phyloP scores from a whole-genome alignment of 1,139 yeast genomes.

The Zygosaccharomyces sapae region DNA sequence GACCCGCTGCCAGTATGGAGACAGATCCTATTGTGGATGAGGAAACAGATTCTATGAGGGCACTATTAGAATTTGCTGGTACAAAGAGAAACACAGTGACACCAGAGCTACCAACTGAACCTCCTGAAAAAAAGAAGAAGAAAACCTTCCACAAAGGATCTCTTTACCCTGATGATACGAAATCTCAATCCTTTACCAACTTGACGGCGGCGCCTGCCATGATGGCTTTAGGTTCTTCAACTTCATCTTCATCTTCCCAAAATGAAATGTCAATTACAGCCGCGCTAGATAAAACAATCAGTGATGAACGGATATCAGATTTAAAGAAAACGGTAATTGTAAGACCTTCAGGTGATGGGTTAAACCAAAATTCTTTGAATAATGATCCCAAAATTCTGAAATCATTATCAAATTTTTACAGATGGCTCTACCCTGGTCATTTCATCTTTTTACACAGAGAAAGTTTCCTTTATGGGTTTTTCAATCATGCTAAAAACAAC shows the following conservation, averaged over 20 bases:
- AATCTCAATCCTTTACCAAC: constrained; percentile 15
- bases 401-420: constrained; percentile 53
- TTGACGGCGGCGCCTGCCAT: constrained; percentile 11
- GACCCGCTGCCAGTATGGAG: neutral
- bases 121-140: constrained; percentile 9
- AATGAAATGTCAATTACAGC: neutral
- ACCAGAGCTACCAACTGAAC: neutral
- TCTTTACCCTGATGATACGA: constrained; percentile 35
- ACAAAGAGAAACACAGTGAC: neutral
- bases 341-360: constrained; percentile 41
- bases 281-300: constrained; percentile 3
- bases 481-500: constrained; percentile 39
- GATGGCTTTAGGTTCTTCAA: constrained; percentile 9
- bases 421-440: constrained; percentile 63
- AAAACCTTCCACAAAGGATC: constrained; percentile 32
- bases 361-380: constrained; percentile 22
- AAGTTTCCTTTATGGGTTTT: constrained; percentile 56
- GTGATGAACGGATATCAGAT: constrained; percentile 30
- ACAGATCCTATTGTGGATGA: neutral
- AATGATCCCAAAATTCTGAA: constrained; percentile 37
- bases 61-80: constrained; percentile 1
- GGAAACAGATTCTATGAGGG: neutral
- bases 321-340: constrained; percentile 34
- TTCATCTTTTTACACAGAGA: constrained; percentile 61
- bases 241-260: constrained; percentile 14